Conservation (phyloP, 2,329 filamentous ascomycete species). For the Aurifilum marmelostoma region DNA sequence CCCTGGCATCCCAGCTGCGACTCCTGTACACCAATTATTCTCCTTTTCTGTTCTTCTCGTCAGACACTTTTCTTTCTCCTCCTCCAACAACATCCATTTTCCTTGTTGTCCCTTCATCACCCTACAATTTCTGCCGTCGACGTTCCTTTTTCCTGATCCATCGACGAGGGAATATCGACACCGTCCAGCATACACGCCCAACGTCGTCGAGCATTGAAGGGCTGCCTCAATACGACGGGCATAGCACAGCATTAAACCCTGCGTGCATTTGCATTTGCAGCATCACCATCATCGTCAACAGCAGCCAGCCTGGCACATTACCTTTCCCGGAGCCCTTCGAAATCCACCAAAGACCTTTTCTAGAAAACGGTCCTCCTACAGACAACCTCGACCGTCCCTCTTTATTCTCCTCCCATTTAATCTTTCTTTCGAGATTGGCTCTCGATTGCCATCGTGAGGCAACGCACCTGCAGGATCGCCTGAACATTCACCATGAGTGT, state of each 20-base stretch:
- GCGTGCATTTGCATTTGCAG: background rate
- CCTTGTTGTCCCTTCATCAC: background rate
- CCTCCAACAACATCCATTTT: background rate
- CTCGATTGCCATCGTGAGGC: background rate
- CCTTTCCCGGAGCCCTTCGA: background rate
- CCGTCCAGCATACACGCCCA: background rate
- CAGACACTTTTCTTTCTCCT: constrained; percentile 4
- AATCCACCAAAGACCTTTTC: background rate
- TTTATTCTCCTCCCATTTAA: background rate
- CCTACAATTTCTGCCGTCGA: background rate
- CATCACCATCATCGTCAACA: background rate
- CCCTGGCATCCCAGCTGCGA: background rate
- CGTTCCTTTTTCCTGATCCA: background rate
- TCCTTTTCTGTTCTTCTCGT: background rate
- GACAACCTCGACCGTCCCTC: background rate
- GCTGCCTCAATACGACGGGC: background rate
- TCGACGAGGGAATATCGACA: background rate
- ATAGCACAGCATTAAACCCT: background rate
- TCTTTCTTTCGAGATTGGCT: background rate
- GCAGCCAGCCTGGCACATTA: background rate
- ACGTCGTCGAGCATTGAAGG: background rate
- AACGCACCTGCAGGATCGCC: background rate
- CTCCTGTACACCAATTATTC: constrained; percentile 1
- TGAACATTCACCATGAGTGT: constrained; percentile 10
- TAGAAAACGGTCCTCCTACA: background rate